Evolutionary conservation across 2,329 filamentous ascomycete genomes (phyloP), one percentile per base, ranked within the genome.

Genomic region (Cladophialophora bantiana): DNA sequence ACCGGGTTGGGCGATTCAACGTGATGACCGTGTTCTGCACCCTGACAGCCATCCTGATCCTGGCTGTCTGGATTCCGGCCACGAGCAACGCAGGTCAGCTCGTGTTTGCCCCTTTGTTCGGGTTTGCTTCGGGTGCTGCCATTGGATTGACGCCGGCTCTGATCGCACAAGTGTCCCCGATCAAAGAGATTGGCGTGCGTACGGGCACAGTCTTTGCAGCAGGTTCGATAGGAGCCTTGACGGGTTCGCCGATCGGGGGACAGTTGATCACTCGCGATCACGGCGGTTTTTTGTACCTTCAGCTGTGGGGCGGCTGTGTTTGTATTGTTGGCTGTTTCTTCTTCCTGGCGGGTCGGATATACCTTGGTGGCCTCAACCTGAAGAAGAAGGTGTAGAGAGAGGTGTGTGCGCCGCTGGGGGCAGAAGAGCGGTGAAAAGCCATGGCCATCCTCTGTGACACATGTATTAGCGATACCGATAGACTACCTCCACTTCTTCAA

Each of bases 101-200:
- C 58, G 81, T 87, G 40, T 92, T 91, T 75, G 83, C 85, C 12
- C 81, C 84, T n/a, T 77, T 91, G 6, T 93, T 90, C 71, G 90
- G 90, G 18, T 91, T 92, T 75, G 84, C 84, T 13, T 89, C 86
- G 0, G 90, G 90, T 12, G 86, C 86, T 2, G 90, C 88, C 72
- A 85, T 90, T 40, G 86, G 86, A 0, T 79, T 92, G 18, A 81
- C 82, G 0, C 88, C 90, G 0, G 84, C 89, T 0, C 79, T 90
- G 13, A 67, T 73, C 34, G 81, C 89, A 1, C 89, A 93, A 73
- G 90, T 93, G 68, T 88, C 86, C 1, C 88, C 91, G 54, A 84
- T 92, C 42, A 82, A 86, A 20, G 84, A 91, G 75, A 88, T 93
- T 38, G 91, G 91, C 13, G 84, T 89, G 1, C 83, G 90, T 5